Evolutionary conservation across 2,329 filamentous ascomycete species (phyloP).

Genomic region (Nothopassalora personata): DNA sequence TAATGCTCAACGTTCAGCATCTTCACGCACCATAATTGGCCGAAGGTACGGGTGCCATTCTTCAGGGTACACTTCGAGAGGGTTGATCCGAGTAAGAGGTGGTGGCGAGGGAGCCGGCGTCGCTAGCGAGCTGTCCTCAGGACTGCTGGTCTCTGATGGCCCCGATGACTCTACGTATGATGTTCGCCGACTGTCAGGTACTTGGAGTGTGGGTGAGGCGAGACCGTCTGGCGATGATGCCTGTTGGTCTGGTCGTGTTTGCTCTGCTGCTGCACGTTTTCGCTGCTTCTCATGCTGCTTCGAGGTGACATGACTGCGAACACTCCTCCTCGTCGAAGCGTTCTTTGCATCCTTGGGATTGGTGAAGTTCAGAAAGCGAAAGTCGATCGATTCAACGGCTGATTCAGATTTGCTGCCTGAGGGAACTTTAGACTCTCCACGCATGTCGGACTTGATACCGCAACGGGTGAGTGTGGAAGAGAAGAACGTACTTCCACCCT

Average conservation of each 20-base stretch:
- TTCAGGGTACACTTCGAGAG: constrained; percentile 34
- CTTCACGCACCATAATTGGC: constrained; percentile 24
- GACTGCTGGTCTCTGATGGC: constrained; percentile 21
- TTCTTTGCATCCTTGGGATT: constrained; percentile 33
- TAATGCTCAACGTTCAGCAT: neutral
- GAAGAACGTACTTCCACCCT: constrained; percentile 21
- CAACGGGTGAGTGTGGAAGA: constrained; percentile 6
- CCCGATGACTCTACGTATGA: constrained; percentile 10
- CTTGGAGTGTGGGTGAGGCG: constrained; percentile 5
- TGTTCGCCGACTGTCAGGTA: constrained; percentile 11
- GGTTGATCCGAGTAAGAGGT: constrained; percentile 23
- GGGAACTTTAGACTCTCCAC: constrained; percentile 9
- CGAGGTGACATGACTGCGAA: constrained; percentile 32
- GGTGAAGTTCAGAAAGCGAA: constrained; percentile 33
- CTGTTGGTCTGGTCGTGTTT: constrained; percentile 11
- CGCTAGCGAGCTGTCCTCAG: constrained; percentile 19
- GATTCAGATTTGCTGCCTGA: constrained; percentile 24
- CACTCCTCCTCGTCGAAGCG: constrained; percentile 28
- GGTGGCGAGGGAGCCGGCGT: constrained; percentile 19
- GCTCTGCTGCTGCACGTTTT: constrained; percentile 14
- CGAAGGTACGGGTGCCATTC: constrained; percentile 34
- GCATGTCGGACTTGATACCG: constrained; percentile 11
- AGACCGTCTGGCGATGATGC: constrained; percentile 3
- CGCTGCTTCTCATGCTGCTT: constrained; percentile 20
- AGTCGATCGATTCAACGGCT: constrained; percentile 25